These are phyloP conservation scores for Lactarius sp. DNA, from an alignment of 768 basidiomycete genomes.

Conservation along the genomic window DNA sequence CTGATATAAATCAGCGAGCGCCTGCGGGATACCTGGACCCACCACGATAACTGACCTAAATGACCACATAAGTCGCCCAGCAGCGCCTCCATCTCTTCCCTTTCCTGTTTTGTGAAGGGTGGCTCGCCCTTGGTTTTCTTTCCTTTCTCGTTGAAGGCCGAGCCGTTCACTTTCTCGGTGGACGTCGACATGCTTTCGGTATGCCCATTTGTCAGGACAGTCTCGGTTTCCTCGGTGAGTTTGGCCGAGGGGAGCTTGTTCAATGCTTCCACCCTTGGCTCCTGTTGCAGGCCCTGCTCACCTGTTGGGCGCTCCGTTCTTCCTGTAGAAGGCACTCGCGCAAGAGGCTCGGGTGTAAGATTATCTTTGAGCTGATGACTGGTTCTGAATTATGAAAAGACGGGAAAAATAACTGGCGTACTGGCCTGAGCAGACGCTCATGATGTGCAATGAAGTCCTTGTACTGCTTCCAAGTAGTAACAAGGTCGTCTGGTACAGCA, in stretches of 20 bases:
- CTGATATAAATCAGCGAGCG: conserved; percentile 38
- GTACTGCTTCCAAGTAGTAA: conserved; percentile 95
- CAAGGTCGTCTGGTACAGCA: conserved; percentile 85
- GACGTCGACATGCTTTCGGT: neutral
- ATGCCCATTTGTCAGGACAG: neutral
- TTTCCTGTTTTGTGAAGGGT: conserved; percentile 77
- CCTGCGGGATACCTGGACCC: neutral
- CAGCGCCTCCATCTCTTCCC: conserved; percentile 84
- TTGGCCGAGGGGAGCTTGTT: neutral
- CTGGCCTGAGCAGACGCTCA: conserved; percentile 67
- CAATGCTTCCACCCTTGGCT: conserved; percentile 21
- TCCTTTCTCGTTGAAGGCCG: conserved; percentile 36
- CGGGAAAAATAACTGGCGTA: conserved; percentile 33
- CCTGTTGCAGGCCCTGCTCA: conserved; percentile 27
- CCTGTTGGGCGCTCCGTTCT: conserved; percentile 37
- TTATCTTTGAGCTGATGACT: conserved; percentile 41
- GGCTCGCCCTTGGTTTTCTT: conserved; percentile 43
- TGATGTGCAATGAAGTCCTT: conserved; percentile 78
- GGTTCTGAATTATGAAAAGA: neutral
- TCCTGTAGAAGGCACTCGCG: conserved; percentile 54
- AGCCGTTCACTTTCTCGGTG: conserved; percentile 29
- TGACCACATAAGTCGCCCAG: conserved; percentile 77
- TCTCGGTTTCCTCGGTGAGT: conserved; percentile 1
- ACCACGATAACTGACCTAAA: conserved; percentile 53
- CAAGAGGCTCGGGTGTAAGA: conserved; percentile 42